Percentiles rank a stretch among this genome's conserved stretches.
Conservation (phyloP, 1,284 basidiomycete species). For the Cryptococcus wingfieldii region DNA sequence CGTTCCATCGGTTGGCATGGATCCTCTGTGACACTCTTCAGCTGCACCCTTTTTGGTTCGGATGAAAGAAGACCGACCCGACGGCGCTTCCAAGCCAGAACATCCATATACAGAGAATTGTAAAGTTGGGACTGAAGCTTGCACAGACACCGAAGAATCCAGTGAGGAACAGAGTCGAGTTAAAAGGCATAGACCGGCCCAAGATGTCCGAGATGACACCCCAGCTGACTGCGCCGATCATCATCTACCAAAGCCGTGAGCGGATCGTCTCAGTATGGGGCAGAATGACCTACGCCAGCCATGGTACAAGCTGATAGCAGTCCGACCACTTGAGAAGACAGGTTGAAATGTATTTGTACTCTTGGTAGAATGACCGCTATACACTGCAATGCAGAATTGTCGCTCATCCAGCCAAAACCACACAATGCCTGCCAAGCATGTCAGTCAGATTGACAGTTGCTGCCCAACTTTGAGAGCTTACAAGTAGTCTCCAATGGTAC, state of each 20-base stretch:
- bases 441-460: not conserved
- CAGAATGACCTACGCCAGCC: slow-evolving; percentile 53
- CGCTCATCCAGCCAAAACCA: slow-evolving; percentile 68
- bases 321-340: slow-evolving; percentile 36
- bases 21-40: slow-evolving; percentile 50
- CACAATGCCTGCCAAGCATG: slow-evolving; percentile 55
- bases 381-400: slow-evolving; percentile 46
- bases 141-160: slow-evolving; percentile 81
- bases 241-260: slow-evolving; percentile 66
- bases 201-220: slow-evolving; percentile 79
- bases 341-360: slow-evolving; percentile 76
- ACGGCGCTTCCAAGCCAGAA: slow-evolving; percentile 89
- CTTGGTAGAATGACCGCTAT: slow-evolving; percentile 83
- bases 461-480: slow-evolving; percentile 23
- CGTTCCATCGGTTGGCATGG: slow-evolving; percentile 95
- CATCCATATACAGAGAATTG: slow-evolving; percentile 66
- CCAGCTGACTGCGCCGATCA: slow-evolving; percentile 90
- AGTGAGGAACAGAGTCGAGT: slow-evolving; percentile 84
- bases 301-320: slow-evolving; percentile 45
- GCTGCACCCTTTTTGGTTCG: not conserved
- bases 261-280: not conserved
- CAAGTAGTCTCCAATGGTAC: slow-evolving; percentile 75
- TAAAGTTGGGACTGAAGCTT: slow-evolving; percentile 70
- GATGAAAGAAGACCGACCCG: slow-evolving; percentile 24
- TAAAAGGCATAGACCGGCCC: slow-evolving; percentile 85